phyloP scores from a whole-genome alignment of 2,329 filamentous ascomycete species.

The Leptoxyphium fumago region DNA sequence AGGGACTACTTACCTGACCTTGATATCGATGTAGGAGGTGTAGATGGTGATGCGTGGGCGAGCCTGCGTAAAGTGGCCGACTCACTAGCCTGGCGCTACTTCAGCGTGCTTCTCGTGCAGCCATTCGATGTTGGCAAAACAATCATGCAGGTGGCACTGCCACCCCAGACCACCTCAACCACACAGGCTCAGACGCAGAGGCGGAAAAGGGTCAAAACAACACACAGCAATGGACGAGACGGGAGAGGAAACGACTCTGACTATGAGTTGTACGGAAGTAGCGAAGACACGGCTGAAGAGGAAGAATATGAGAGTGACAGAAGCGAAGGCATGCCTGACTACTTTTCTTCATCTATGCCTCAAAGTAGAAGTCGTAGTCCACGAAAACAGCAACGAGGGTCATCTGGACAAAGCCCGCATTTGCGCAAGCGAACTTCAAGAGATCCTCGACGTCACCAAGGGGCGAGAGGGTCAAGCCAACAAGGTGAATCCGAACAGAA shows the following conservation, averaged over 20 bases:
- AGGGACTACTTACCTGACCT: slow-evolving; percentile 80
- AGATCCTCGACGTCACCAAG: neutral
- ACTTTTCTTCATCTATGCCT: slow-evolving; percentile 63
- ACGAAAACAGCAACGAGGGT: slow-evolving; percentile 21
- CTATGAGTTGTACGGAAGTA: slow-evolving; percentile 4
- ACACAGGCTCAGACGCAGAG: slow-evolving; percentile 6
- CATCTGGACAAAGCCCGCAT: slow-evolving; percentile 12
- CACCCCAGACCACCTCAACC: slow-evolving; percentile 5
- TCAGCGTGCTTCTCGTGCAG: slow-evolving; percentile 74
- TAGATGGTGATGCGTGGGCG: slow-evolving; percentile 19
- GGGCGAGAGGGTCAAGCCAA: slow-evolving; percentile 9
- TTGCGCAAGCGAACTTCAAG: neutral
- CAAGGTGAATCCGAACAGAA: slow-evolving; percentile 31
- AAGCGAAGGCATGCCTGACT: slow-evolving; percentile 50
- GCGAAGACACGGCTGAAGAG: slow-evolving; percentile 3
- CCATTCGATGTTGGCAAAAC: slow-evolving; percentile 97
- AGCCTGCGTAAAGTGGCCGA: slow-evolving; percentile 59
- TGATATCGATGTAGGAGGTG: slow-evolving; percentile 50
- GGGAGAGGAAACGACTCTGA: slow-evolving; percentile 5
- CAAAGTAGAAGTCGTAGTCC: slow-evolving; percentile 27
- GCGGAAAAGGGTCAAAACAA: neutral
- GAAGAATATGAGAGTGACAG: slow-evolving; percentile 11
- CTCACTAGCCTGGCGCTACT: slow-evolving; percentile 83
- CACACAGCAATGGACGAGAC: slow-evolving; percentile 2
- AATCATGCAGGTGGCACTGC: slow-evolving; percentile 61